Conservation (phyloP, 345 rosid species). For the Xanthoceras sorbifolium region DNA sequence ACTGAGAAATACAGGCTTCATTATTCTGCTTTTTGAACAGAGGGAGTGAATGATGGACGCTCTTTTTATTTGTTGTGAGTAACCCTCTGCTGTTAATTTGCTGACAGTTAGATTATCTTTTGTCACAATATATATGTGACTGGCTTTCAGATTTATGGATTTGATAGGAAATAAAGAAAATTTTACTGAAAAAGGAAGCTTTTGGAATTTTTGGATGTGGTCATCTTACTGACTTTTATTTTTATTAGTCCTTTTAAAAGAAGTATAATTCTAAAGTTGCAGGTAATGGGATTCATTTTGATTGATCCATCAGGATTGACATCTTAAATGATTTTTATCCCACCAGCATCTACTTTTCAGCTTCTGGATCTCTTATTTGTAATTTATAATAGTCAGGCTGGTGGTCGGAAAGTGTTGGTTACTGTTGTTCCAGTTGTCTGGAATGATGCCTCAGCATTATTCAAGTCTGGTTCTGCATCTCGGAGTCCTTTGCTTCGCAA, state of each 20-base stretch:
- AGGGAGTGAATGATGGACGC: not conserved
- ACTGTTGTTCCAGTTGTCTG: constrained; percentile 65
- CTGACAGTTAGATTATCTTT: not conserved
- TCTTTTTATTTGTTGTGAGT: not conserved
- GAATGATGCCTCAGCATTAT: constrained; percentile 58
- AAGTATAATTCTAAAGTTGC: not conserved
- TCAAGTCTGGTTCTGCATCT: constrained; percentile 63
- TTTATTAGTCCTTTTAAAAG: not conserved
- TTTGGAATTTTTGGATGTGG: not conserved
- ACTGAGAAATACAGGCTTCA: not conserved
- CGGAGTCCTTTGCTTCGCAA: constrained; percentile 86
- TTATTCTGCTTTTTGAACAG: constrained; percentile 6
- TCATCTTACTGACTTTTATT: not conserved
- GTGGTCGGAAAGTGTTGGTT: constrained; percentile 57
- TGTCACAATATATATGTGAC: not conserved
- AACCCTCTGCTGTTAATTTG: not conserved
- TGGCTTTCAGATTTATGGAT: not conserved
- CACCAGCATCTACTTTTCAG: constrained; percentile 3
- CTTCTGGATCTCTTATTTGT: constrained; percentile 25
- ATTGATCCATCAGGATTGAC: not conserved
- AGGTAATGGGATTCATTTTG: not conserved
- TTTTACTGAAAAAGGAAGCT: not conserved
- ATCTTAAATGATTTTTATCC: not conserved
- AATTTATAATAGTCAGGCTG: constrained; percentile 65
- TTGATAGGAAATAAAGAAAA: not conserved